These are phyloP conservation scores for Macrophomina pseudophaseolina DNA, from an alignment of 2,329 filamentous ascomycete species.

Conservation along the genomic window DNA sequence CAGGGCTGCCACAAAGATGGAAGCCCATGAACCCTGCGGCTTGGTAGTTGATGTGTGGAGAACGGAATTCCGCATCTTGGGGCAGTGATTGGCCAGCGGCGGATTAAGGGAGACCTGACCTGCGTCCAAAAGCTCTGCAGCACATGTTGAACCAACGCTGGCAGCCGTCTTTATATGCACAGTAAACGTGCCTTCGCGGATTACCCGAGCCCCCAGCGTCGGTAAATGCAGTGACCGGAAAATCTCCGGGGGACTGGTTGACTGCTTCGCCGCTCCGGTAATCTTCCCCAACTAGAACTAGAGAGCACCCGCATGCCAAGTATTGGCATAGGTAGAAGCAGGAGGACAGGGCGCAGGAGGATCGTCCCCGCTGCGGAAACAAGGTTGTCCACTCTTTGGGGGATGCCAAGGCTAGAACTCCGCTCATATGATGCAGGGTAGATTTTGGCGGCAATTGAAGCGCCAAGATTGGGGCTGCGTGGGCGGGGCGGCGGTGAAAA, in stretches of 20 bases:
- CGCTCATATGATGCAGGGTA: not conserved
- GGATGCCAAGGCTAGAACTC: not conserved
- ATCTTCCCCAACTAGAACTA: not conserved
- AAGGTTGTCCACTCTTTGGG: not conserved
- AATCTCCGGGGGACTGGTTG: not conserved
- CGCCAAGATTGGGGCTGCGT: too few species aligned
- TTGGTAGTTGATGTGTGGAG: not conserved
- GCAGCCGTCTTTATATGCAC: not conserved
- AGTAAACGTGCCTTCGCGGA: not conserved
- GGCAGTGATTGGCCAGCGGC: not conserved
- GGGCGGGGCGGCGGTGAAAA: too few species aligned
- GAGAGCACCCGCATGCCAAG: not conserved
- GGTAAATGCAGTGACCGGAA: not conserved
- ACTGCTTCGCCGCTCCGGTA: not conserved
- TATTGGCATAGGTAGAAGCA: not conserved
- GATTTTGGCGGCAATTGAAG: not conserved
- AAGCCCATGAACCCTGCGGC: conserved; percentile 6
- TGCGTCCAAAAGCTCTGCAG: not conserved
- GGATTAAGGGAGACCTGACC: too few species aligned
- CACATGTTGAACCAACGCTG: too few species aligned
- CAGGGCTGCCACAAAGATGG: not conserved
- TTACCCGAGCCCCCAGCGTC: not conserved
- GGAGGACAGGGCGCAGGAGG: not conserved
- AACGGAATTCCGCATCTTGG: not conserved
- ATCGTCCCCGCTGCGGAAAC: not conserved